These are phyloP conservation scores for Ganoderma leucocontextum DNA, from an alignment of 1,284 basidiomycete genomes.

Conservation along the genomic window DNA sequence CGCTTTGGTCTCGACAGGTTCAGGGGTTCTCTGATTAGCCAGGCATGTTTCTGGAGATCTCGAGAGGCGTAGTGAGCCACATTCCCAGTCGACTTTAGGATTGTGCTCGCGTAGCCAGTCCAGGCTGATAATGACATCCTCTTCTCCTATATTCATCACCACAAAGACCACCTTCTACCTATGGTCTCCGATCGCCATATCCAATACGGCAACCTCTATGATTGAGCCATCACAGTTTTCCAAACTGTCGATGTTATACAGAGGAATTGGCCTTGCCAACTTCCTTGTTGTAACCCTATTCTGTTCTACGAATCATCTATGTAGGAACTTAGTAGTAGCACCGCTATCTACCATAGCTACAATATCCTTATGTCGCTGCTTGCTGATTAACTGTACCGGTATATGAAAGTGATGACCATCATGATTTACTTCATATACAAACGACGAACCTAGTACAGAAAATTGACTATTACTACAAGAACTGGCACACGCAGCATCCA, in stretches of 20 bases:
- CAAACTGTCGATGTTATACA: neutral
- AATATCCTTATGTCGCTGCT: neutral
- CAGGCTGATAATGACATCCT: neutral
- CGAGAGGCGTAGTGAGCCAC: neutral
- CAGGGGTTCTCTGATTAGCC: neutral
- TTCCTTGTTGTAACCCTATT: neutral
- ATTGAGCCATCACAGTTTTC: neutral
- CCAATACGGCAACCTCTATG: neutral
- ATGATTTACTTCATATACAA: neutral
- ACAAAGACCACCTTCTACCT: too few relatives aligned
- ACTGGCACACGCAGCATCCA: neutral
- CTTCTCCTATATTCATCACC: neutral
- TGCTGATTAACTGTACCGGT: neutral
- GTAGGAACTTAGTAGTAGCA: neutral
- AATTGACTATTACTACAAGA: neutral
- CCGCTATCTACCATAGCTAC: neutral
- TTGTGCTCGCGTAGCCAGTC: neutral
- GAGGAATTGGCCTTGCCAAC: too few relatives aligned
- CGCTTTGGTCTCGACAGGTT: too few relatives aligned
- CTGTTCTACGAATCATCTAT: neutral
- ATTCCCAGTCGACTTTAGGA: neutral
- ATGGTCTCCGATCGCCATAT: too few relatives aligned
- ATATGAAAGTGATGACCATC: neutral
- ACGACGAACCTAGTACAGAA: neutral
- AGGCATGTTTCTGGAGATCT: neutral